These are phyloP conservation scores for Trichophaea hybrida DNA, from an alignment of 2,329 filamentous ascomycete genomes.

Conservation along the genomic window DNA sequence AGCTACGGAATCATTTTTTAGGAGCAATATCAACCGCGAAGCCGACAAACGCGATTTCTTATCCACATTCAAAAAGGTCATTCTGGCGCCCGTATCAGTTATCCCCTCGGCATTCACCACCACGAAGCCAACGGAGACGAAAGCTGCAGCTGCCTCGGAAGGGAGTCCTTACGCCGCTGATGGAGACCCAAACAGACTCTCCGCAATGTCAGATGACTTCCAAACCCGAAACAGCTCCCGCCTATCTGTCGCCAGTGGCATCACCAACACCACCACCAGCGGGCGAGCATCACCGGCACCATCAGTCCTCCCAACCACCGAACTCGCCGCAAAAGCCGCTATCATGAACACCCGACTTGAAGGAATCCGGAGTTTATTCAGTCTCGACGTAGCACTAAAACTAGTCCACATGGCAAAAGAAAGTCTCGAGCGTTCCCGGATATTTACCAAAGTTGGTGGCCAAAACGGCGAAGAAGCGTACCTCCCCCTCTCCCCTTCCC, in stretches of 20 bases:
- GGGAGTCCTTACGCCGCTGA: background rate
- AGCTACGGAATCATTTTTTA: constrained; percentile 81
- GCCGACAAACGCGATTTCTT: constrained; percentile 94
- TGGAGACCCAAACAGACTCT: background rate
- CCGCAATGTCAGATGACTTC: background rate
- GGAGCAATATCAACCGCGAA: constrained; percentile 87
- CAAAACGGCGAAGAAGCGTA: constrained; percentile 69
- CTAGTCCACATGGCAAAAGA: constrained; percentile 80
- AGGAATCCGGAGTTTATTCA: constrained; percentile 88
- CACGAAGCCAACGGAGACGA: constrained; percentile 39
- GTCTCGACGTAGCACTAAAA: constrained; percentile 83
- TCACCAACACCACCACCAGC: background rate
- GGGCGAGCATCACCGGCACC: constrained; percentile 15
- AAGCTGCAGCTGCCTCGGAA: constrained; percentile 15
- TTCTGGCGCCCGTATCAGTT: constrained; percentile 96
- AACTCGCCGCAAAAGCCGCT: constrained; percentile 91
- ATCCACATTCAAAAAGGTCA: constrained; percentile 92
- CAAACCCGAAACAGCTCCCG: constrained; percentile 28
- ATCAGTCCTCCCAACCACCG: constrained; percentile 32
- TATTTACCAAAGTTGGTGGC: constrained; percentile 67
- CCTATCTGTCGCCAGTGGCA: constrained; percentile 11
- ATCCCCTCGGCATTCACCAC: constrained; percentile 42
- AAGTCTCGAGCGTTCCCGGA: constrained; percentile 68
- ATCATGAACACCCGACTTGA: constrained; percentile 91
- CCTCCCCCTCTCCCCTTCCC: background rate